Evolutionary conservation across 2,329 filamentous ascomycete species (phyloP), one percentile per base, ranked within the genome.

Genomic region (Fusarium sp.): DNA sequence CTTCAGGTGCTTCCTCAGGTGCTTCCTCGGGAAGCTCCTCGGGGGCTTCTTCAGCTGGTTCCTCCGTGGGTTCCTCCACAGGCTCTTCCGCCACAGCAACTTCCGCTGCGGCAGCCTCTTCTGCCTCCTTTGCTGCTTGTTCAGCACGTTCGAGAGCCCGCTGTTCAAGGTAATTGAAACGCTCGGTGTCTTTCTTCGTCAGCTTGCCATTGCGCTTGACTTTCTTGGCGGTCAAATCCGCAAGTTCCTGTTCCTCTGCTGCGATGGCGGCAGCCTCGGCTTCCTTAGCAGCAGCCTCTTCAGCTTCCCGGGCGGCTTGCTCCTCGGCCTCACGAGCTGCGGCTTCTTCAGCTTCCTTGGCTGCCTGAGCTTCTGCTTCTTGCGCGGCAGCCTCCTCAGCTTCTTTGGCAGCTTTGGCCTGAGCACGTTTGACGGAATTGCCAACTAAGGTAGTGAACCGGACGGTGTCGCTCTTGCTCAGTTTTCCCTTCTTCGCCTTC

Each of bases 401-500:
- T 56, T 75, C 70, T 36, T 70, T 70, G 5, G 66, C 64, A 49
- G 75, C 65, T 27, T 74, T 76, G 16, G 73, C 74, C 42, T 74
- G 69, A 35, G 76, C 71, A 60, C 77, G 66, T 61, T 78, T 73
- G 53, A 74, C 66, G 27, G 70, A 62, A 22, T 74, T 73, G 10
- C 71, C 71, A 6, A 75, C 67, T 16, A 78, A 62, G 31, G 67
- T 27, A 20, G 73, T 72, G 16, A 78, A 64, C n/a, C 76, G 73
- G 33, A 75, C 59, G 16, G 66, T 73, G 20, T 78, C 76, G 29
- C 62, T 72, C 55, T 76, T 78, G 3, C 44, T 63, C 11, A 78
- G 65, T 42, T 78, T 78, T 42, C 74, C 74, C 66, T 83, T 83
- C 76, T 86, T 87, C 35, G 73, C 70, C 46, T 77, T 78, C 65